Base-by-base conservation (phyloP, 75 land plant genomes). In the Picea sitchensis region DNA sequence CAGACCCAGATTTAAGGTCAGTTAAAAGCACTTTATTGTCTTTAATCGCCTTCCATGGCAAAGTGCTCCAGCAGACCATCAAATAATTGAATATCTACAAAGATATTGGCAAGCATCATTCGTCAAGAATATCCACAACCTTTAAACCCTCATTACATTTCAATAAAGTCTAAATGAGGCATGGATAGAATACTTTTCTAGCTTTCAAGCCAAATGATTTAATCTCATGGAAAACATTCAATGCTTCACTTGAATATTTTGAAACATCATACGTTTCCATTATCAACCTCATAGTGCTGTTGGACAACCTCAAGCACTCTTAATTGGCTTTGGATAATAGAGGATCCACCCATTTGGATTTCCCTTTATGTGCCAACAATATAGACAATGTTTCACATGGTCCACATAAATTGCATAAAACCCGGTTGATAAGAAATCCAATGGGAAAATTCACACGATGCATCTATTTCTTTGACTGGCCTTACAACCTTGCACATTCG, bases 381-480 rank as follows among this genome's bases (percentile, higher is more conserved):
- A 82, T 59, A 30, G 88, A 82, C 90, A 88, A 88, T 65, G n/a
- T 88, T 86, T 41, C 86, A 80, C 9, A 92, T 57, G 2, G 91
- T 83, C 73, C 82, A 80, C 30, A 78, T 38, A 68, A 87, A 87
- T 79, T 88, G 91, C 13, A 75, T 78, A 60, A 86, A 92, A 13
- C 86, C 90, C 2, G 94, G 91, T 81, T 90, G 94, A 78, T 82
- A 32, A 61, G 91, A 81, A 47, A 92, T 90, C 91, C 94, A 92
- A 58, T 77, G 78, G 75, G 88, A 89, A 84, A 91, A 91, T 17
- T 84, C 36, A 87, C 88, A 87, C 8, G 93, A 91, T 20, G 87
- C 84, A 73, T 92, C 91, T 1, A 87, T 72, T n/a, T 81, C 83
- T 58, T 80, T 82, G 65, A 90, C 81, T 64, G 67, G 76, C 74